Percentiles rank a stretch among this genome's conserved stretches.
Evolutionary conservation across 331 rosid species (phyloP).

Genomic region (Malus hybrid): DNA sequence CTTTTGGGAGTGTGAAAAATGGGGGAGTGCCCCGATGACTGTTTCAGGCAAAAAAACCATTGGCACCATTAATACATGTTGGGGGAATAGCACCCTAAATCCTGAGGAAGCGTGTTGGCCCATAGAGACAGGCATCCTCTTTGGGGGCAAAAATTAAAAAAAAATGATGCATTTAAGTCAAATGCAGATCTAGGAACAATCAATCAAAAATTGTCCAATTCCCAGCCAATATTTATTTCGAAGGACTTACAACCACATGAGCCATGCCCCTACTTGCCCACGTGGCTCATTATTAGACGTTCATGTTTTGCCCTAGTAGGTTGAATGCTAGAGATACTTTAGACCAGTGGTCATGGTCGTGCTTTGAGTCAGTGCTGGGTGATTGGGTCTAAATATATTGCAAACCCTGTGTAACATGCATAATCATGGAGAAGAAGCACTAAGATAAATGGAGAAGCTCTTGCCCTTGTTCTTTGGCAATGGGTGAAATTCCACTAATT

Average conservation of each 20-base stretch:
- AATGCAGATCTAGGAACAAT: slow-evolving; percentile 61
- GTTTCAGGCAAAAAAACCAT: not conserved
- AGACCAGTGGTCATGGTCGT: not conserved
- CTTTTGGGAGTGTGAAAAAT: not conserved
- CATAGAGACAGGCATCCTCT: slow-evolving; percentile 45
- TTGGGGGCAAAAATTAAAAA: not conserved
- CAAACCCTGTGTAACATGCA: not conserved
- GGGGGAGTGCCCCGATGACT: not conserved
- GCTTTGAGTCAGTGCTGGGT: not conserved
- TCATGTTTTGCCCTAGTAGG: not conserved
- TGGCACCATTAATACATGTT: slow-evolving; percentile 2
- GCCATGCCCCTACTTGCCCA: slow-evolving; percentile 1
- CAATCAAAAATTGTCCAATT: slow-evolving; percentile 24
- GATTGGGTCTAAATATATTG: not conserved
- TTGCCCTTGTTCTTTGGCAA: too few relatives aligned
- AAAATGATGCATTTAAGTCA: slow-evolving; percentile 43
- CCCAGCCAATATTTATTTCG: not conserved
- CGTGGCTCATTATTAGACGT: not conserved
- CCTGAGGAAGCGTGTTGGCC: slow-evolving; percentile 44
- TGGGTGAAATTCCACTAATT: too few relatives aligned
- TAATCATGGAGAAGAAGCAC: slow-evolving; percentile 6
- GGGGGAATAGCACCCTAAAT: slow-evolving; percentile 23
- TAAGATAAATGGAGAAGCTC: not conserved
- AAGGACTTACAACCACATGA: too few relatives aligned
- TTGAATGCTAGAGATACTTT: not conserved